phyloP scores from a whole-genome alignment of 73 alveolate genomes.

The Stentor coeruleus region DNA sequence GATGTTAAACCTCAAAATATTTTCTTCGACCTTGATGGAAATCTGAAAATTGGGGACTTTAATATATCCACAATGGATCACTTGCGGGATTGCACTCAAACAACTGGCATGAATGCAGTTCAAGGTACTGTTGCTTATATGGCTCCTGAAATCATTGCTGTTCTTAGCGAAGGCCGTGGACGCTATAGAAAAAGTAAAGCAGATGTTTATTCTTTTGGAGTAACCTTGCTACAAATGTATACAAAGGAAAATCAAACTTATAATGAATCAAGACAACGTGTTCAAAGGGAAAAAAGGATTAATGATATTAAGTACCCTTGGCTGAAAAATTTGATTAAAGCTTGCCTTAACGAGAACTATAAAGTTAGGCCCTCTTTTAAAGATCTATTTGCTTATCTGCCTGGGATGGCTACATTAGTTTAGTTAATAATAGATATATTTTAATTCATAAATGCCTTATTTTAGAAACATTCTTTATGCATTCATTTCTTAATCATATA shows the following conservation, averaged over 20 bases:
- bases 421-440: too few relatives aligned
- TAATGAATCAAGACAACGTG: not conserved
- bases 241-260: not conserved
- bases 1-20: conserved; percentile 9
- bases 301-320: not conserved
- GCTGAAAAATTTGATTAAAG: not conserved
- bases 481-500: too few relatives aligned
- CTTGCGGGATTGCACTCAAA: not conserved
- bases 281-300: not conserved
- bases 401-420: too few relatives aligned
- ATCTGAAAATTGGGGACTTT: not conserved
- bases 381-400: not conserved
- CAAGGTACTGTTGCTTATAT: conserved; percentile 4
- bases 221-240: not conserved
- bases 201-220: conserved; percentile 2
- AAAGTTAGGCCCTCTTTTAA: not conserved
- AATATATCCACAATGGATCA: not conserved
- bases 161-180: not conserved
- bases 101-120: not conserved
- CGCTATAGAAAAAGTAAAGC: not conserved
- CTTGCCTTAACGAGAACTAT: not conserved
- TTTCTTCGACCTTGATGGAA: not conserved
- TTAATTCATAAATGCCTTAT: too few relatives aligned
- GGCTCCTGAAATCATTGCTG: conserved; percentile 12
- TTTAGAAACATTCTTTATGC: too few relatives aligned